Conservation (phyloP, 495 filamentous ascomycete genomes). For the Neurospora intermedia region DNA sequence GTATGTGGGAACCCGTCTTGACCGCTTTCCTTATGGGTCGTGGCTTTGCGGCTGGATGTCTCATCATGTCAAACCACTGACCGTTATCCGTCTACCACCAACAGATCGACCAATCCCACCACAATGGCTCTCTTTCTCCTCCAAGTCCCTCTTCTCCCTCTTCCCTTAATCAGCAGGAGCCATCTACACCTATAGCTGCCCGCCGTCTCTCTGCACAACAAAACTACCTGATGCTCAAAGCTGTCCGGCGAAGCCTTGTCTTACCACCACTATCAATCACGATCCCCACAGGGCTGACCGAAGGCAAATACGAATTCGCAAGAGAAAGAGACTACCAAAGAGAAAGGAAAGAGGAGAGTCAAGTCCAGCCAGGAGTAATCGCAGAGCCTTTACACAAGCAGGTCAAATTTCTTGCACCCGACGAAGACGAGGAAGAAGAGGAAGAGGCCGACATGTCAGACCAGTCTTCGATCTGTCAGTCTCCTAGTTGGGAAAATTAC, state of each 20-base stretch:
- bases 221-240: conserved; percentile 30
- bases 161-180: conserved; percentile 4
- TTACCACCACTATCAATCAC: conserved; percentile 33
- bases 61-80: conserved; percentile 17
- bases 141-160: conserved; percentile 6
- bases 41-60: conserved; percentile 9
- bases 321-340: not conserved
- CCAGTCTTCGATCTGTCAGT: conserved; percentile 45
- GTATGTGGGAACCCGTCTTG: conserved; percentile 24
- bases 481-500: conserved; percentile 44
- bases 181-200: conserved; percentile 11
- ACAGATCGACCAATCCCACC: conserved; percentile 16
- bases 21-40: conserved; percentile 3
- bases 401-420: conserved; percentile 30
- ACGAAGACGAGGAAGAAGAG: conserved; percentile 22
- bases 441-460: conserved; percentile 29
- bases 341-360: not conserved
- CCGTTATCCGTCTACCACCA: conserved; percentile 6
- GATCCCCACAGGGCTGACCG: conserved; percentile 23
- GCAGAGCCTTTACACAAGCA: conserved; percentile 24
- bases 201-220: conserved; percentile 13
- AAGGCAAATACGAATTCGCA: not conserved
- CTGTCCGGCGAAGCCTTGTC: conserved; percentile 26
- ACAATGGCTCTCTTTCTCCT: conserved; percentile 6
- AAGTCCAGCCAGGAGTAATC: conserved; percentile 5